phyloP scores from a whole-genome alignment of 2,329 filamentous ascomycete species.

The Aureobasidium vineae region DNA sequence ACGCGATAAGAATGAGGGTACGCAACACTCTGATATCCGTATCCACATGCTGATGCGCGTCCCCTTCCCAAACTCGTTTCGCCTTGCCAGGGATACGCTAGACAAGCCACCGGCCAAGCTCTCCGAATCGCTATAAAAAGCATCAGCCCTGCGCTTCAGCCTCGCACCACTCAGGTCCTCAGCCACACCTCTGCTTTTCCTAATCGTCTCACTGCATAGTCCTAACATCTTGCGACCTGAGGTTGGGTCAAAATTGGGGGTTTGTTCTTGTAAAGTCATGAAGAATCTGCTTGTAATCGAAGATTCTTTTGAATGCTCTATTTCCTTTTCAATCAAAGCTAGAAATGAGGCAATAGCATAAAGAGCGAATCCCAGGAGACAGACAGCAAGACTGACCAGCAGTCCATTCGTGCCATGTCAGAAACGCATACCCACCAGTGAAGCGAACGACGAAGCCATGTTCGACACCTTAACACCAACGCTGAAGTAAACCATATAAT shows the following conservation, averaged over 20 bases:
- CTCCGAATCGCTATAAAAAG: constrained; percentile 10
- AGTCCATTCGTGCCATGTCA: background rate
- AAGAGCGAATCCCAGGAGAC: background rate
- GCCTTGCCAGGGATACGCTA: constrained; percentile 14
- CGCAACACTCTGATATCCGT: constrained; percentile 9
- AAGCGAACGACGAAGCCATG: no score
- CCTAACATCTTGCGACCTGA: background rate
- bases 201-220: background rate
- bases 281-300: no score
- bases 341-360: background rate
- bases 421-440: background rate
- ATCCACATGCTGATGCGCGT: constrained; percentile 21
- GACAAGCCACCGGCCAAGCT: constrained; percentile 6
- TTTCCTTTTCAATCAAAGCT: background rate
- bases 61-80: constrained; percentile 15
- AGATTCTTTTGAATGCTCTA: no score
- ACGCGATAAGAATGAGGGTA: background rate
- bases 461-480: background rate
- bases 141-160: background rate
- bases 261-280: no score
- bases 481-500: background rate
- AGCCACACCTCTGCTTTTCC: constrained; percentile 12
- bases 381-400: constrained; percentile 2
- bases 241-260: background rate
- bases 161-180: background rate